These are phyloP conservation scores for Elaeis oleifera DNA, from an alignment of 202 grass and related monocot genomes.

Conservation along the genomic window DNA sequence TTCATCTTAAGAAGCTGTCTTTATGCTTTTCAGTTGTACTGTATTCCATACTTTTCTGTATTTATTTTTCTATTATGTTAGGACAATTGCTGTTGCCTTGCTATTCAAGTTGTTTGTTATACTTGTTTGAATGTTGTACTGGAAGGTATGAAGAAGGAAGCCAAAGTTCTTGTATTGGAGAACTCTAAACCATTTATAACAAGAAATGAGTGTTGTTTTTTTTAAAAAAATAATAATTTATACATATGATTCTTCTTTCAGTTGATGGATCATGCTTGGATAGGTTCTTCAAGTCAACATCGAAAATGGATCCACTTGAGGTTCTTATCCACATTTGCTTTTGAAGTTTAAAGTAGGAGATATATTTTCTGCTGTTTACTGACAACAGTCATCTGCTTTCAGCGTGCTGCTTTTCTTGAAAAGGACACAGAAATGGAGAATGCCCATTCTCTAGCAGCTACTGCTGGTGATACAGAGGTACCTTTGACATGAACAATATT, in stretches of 20 bases:
- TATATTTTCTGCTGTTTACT: slow-evolving; percentile 12
- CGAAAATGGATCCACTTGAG: slow-evolving; percentile 70
- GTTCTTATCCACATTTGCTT: slow-evolving; percentile 19
- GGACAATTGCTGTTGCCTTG: too few relatives aligned
- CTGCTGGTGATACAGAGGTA: slow-evolving; percentile 83
- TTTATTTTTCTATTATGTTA: too few relatives aligned
- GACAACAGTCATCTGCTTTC: slow-evolving; percentile 1
- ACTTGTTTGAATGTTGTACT: too few relatives aligned
- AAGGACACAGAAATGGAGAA: slow-evolving; percentile 84
- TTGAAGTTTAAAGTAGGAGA: slow-evolving; percentile 1
- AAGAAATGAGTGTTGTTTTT: too few relatives aligned
- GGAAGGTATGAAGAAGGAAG: too few relatives aligned
- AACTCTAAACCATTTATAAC: too few relatives aligned
- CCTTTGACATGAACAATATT: background rate
- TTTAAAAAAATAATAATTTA: too few relatives aligned
- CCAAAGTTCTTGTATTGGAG: too few relatives aligned
- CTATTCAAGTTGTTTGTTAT: too few relatives aligned
- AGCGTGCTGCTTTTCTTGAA: slow-evolving; percentile 84
- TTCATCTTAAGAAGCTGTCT: too few relatives aligned
- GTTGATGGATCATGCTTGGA: slow-evolving; percentile 75
- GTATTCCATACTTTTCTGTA: too few relatives aligned
- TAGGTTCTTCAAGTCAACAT: slow-evolving; percentile 66
- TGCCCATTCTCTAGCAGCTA: slow-evolving; percentile 64
- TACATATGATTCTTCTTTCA: slow-evolving; percentile 24
- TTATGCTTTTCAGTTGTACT: too few relatives aligned